Evolutionary conservation across 129 eudicot genomes (phyloP), one percentile per base, ranked within the genome.

Genomic region (Escallonia herrerae): DNA sequence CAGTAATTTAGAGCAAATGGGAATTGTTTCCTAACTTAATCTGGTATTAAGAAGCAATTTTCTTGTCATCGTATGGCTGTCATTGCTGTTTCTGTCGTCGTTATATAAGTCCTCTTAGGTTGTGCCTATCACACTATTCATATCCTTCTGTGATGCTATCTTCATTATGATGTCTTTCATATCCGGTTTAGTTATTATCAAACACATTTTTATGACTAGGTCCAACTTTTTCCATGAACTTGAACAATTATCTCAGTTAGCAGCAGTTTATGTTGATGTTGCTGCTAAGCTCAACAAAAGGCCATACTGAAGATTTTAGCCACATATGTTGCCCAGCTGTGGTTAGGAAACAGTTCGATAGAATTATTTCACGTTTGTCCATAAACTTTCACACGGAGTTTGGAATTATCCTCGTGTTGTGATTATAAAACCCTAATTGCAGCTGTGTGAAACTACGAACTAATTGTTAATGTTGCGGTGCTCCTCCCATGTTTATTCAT

Each of bases 1-100:
- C n/a, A n/a, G n/a, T n/a, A 63, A 60, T 45, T 64, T 40, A 63
- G 48, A 62, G 60, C 6, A 69, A 70, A 51, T 45, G 15, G 67
- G 51, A 5, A 12, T 15, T 15, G 37, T n/a, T 54, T 14, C 58
- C 33, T 53, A 54, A n/a, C 9, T 54, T 15, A 38, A 15, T 15
- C 15, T 54, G 58, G 14, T 37, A 3, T 14, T 53, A 14, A 22
- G 4, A 9, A 5, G 6, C 58, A 53, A 4, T 37, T 13, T 53
- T 38, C 15, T 54, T 33, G 9, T 15, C 40, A 33, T 14, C 58
- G 9, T 15, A 54, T n/a, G 14, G 3, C 3, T 54, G 6, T 8
- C 33, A 22, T 54, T 54, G 6, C 7, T 45, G 49, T 45, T 45
- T 5, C 9, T 45, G 49, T 45, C 2, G 49, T 45, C 49, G 49